Base-by-base conservation (phyloP, 495 filamentous ascomycete genomes). In the Penicillium ucsense region DNA sequence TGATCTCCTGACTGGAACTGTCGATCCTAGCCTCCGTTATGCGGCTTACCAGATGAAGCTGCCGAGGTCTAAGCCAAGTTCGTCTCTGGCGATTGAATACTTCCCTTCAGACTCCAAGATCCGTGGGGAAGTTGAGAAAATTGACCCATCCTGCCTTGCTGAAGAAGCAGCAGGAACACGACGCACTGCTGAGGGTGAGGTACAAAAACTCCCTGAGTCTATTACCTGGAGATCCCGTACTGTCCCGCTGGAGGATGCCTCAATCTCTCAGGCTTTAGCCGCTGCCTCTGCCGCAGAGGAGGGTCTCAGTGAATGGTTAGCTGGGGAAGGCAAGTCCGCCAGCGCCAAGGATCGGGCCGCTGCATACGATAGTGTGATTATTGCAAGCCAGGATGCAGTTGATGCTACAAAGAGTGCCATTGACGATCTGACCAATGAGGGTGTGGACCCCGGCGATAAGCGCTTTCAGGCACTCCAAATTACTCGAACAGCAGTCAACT, bases 381-480 rank as follows among this genome's bases (percentile, higher is more conserved):
- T 83, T 49, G 81, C 89, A 9, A 91, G 87, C 57, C 94, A 96
- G 69, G 94, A 99, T 60, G 89, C 87, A 2, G 88, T 88, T 8
- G 94, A 99, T 68, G 86, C 87, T 8, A 90, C 88, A 0, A 94
- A 94, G 56, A 84, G 84, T 45, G 89, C 88, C 27, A 91, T 97
- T 53, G 92, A 97, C 48, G 92, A 96, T 58, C 72, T 95, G 30
- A 75, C 76, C 38, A 79, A 73, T 50, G 94, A 97, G 55, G 86
- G 88, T 2, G 81, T 95, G 30, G 75, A 83, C n/a, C 84, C 85
- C 57, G 80, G 88, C 45, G 92, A 99, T 57, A 75, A 77, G 42
- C 78, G 89, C 38, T 86, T 97, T 84, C 94, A 99, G 65, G 83
- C 87, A 48, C 72, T 99, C 37, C 89, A 95, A 43, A 85, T 97